Evolutionary conservation across 306 rosid genomes (phyloP).

Genomic region (Ormosia semicastrata): DNA sequence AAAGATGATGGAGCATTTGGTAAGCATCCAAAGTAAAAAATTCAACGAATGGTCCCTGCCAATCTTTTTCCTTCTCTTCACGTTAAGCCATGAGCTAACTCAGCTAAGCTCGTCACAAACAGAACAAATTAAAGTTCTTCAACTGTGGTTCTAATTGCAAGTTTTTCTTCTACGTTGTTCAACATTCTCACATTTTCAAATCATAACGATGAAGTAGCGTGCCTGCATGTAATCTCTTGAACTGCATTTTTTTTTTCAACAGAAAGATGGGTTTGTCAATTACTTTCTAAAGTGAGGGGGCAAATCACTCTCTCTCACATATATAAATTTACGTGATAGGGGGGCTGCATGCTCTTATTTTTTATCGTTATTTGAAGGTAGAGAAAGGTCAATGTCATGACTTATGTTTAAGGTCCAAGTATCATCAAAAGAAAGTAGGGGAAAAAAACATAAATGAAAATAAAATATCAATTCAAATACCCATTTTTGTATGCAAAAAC

Average conservation of each 20-base stretch:
- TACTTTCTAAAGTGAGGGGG: no score
- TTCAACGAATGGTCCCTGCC: background rate
- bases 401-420: no score
- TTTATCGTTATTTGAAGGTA: no score
- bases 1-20: background rate
- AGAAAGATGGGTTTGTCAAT: no score
- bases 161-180: background rate
- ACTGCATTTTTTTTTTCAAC: no score
- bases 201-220: no score
- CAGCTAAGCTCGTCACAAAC: background rate
- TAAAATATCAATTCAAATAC: background rate
- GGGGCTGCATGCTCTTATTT: no score
- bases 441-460: background rate
- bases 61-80: background rate
- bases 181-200: background rate
- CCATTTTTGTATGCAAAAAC: background rate
- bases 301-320: no score
- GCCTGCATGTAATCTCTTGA: no score
- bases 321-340: no score
- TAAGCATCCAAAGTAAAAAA: background rate
- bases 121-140: background rate
- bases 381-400: no score
- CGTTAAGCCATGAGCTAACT: background rate
- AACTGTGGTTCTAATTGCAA: background rate
- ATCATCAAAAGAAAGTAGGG: no score